Evolutionary conservation across 805 yeast species (phyloP).

Genomic region (Diddensiella caesifluorescens): DNA sequence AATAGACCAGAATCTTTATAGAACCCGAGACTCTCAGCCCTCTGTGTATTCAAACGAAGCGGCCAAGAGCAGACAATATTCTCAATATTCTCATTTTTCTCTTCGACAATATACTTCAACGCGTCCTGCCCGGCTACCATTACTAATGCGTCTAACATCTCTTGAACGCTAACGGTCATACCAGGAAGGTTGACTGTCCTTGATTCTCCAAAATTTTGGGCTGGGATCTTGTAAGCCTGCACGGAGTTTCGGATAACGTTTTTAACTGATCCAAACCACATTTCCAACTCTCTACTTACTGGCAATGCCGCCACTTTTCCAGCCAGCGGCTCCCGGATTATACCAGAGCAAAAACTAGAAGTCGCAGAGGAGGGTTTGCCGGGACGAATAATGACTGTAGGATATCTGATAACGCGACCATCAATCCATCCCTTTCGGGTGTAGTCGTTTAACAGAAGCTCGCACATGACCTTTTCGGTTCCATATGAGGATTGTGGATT

Average conservation of each 20-base stretch:
- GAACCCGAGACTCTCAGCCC: slow-evolving; percentile 13
- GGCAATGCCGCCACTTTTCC: slow-evolving; percentile 21
- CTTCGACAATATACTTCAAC: slow-evolving; percentile 16
- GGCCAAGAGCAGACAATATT: slow-evolving; percentile 24
- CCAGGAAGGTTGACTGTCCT: slow-evolving; percentile 26
- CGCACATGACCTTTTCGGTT: slow-evolving; percentile 24
- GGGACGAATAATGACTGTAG: slow-evolving; percentile 23
- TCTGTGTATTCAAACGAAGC: slow-evolving; percentile 15
- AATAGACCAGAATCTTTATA: slow-evolving; percentile 11
- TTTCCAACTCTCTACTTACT: slow-evolving; percentile 16
- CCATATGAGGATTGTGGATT: slow-evolving; percentile 27
- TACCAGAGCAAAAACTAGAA: slow-evolving; percentile 25
- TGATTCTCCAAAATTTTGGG: slow-evolving; percentile 12
- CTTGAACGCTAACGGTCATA: slow-evolving; percentile 21
- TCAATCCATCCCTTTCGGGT: slow-evolving; percentile 24
- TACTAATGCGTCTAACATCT: slow-evolving; percentile 24
- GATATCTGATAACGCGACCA: slow-evolving; percentile 19
- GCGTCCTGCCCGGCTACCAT: slow-evolving; percentile 19
- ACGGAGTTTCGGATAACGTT: slow-evolving; percentile 19
- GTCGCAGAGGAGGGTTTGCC: slow-evolving; percentile 26
- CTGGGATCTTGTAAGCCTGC: slow-evolving; percentile 15
- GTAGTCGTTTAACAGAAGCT: slow-evolving; percentile 22
- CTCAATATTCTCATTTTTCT: slow-evolving; percentile 14
- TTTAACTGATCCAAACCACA: slow-evolving; percentile 22
- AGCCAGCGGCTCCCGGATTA: slow-evolving; percentile 23